Percentiles rank a stretch among this genome's conserved stretches.
Conservation (phyloP, 2,329 filamentous ascomycete genomes). For the Arthrocladium fulminans region DNA sequence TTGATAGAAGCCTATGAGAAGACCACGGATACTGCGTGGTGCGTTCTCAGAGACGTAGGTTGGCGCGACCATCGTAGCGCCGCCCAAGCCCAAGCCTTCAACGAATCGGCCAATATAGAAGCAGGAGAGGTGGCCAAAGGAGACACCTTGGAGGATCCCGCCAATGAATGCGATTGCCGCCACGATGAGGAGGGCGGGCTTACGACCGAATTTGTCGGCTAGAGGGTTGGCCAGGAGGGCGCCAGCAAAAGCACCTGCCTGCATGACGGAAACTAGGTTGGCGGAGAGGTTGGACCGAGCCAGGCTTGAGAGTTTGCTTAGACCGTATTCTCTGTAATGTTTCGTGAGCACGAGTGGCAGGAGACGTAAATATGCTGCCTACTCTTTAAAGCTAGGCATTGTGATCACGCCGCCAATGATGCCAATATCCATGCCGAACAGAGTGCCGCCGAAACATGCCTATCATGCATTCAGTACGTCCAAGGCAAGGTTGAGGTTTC, state of each 20-base stretch:
- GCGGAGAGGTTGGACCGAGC: conserved; percentile 49
- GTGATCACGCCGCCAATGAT: conserved; percentile 60
- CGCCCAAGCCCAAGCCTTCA: conserved; percentile 43
- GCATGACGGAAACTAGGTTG: conserved; percentile 63
- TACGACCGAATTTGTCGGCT: conserved; percentile 46
- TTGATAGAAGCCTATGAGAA: conserved; percentile 53
- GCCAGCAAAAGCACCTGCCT: conserved; percentile 59
- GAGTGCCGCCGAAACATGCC: conserved; percentile 60
- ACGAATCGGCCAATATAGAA: conserved; percentile 60
- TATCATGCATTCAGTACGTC: conserved; percentile 13
- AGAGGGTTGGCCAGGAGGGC: conserved; percentile 42
- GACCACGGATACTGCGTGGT: conserved; percentile 51
- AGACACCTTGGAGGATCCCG: conserved; percentile 55
- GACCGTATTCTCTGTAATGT: conserved; percentile 47
- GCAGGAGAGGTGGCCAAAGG: conserved; percentile 50
- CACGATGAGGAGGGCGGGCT: conserved; percentile 46
- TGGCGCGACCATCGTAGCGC: conserved; percentile 50
- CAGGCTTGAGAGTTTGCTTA: conserved; percentile 34
- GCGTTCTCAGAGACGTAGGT: conserved; percentile 54
- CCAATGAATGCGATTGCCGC: conserved; percentile 52
- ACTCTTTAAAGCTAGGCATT: conserved; percentile 50
- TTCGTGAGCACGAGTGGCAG: too few species aligned
- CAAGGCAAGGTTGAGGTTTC: not conserved
- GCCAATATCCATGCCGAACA: conserved; percentile 59
- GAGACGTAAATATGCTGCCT: conserved; percentile 18